phyloP scores from a whole-genome alignment of 2,329 filamentous ascomycete genomes.

The Penicillium carneum region DNA sequence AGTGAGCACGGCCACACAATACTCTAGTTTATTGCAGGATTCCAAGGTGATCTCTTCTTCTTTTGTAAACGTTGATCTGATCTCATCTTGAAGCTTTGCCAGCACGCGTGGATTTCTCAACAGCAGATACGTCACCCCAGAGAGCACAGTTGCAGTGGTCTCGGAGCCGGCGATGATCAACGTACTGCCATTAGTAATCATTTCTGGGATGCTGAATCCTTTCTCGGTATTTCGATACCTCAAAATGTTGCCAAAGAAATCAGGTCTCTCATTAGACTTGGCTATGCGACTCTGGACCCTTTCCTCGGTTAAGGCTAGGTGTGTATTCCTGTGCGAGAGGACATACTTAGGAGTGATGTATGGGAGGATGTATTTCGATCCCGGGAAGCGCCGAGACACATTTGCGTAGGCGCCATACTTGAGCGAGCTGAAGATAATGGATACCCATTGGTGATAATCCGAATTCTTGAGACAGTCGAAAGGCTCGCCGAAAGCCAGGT shows the following conservation, averaged over 20 bases:
- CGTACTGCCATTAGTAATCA: conserved; percentile 39
- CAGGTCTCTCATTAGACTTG: conserved; percentile 27
- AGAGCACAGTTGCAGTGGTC: conserved; percentile 57
- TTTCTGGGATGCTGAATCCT: conserved; percentile 28
- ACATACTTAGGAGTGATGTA: conserved; percentile 17
- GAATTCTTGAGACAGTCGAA: conserved; percentile 41
- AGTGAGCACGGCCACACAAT: conserved; percentile 52
- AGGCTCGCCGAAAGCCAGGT: conserved; percentile 43
- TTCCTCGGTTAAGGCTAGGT: conserved; percentile 17
- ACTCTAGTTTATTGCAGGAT: conserved; percentile 43
- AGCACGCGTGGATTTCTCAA: conserved; percentile 45
- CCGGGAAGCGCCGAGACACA: conserved; percentile 20
- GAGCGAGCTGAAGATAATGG: conserved; percentile 18
- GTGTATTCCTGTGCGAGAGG: background rate
- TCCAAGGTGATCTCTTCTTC: conserved; percentile 50
- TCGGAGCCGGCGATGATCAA: conserved; percentile 50
- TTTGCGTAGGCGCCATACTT: conserved; percentile 18
- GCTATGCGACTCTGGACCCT: conserved; percentile 18
- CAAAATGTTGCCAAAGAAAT: conserved; percentile 29
- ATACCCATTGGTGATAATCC: conserved; percentile 39
- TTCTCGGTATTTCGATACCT: conserved; percentile 27
- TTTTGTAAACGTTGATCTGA: conserved; percentile 47
- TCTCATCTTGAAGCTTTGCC: conserved; percentile 48
- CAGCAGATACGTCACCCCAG: conserved; percentile 54
- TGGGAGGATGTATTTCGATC: conserved; percentile 2